These are phyloP conservation scores for Xylariomycetidae sp. DNA, from an alignment of 2,329 filamentous ascomycete genomes.

Conservation along the genomic window DNA sequence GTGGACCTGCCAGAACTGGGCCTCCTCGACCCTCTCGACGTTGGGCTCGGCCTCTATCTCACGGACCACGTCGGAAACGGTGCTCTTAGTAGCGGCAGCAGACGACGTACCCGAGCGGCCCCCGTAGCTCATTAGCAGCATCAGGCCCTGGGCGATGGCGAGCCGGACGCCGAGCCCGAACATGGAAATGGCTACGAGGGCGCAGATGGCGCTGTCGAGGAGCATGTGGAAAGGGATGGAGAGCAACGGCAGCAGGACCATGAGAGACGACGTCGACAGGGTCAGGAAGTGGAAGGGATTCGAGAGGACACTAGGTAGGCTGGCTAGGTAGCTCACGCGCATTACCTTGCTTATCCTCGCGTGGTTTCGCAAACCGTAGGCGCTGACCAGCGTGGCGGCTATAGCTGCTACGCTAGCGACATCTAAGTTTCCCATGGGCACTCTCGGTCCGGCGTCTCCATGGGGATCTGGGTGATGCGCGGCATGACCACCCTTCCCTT, in stretches of 20 bases:
- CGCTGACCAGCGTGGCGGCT: constrained; percentile 76
- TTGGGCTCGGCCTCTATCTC: constrained; percentile 79
- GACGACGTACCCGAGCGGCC: constrained; percentile 27
- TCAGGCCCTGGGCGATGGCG: constrained; percentile 80
- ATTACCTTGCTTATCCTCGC: constrained; percentile 88
- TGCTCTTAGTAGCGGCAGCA: constrained; percentile 34
- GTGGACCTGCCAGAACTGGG: constrained; percentile 97
- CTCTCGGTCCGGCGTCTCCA: constrained; percentile 37
- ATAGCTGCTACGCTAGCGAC: constrained; percentile 78
- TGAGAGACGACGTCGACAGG: constrained; percentile 74
- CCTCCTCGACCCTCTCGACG: constrained; percentile 77
- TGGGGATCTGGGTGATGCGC: constrained; percentile 68
- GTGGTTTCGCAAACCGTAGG: constrained; percentile 84
- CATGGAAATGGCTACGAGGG: constrained; percentile 81
- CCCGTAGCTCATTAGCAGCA: constrained; percentile 90
- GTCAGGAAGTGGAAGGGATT: constrained; percentile 96
- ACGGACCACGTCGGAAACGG: constrained; percentile 69
- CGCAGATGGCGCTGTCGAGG: constrained; percentile 78
- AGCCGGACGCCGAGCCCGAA: constrained; percentile 79
- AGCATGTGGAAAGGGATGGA: constrained; percentile 76
- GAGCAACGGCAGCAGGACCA: constrained; percentile 77
- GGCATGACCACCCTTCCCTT: constrained; percentile 63
- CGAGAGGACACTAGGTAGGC: constrained; percentile 78
- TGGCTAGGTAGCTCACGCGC: constrained; percentile 77
- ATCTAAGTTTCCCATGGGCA: constrained; percentile 74